Base-by-base conservation (phyloP, 177 flowering plant species). In the Vitis hybrid region DNA sequence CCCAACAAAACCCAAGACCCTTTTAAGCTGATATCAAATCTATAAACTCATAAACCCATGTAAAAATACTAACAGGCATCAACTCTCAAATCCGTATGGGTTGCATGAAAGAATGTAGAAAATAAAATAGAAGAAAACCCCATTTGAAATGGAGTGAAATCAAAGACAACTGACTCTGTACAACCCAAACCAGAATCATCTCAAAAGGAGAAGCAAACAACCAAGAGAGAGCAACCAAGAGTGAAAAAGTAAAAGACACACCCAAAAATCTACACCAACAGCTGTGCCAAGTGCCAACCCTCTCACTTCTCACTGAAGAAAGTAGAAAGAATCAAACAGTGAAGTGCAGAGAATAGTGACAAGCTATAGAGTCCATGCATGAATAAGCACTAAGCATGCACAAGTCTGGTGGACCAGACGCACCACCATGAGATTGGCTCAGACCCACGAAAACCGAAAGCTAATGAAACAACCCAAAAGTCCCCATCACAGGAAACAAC, bases 1-100 rank as follows among this genome's bases (percentile, higher is more conserved):
- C 69, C 60, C 70, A 74, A 63, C 78, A 79, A 59, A 72, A 72
- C 74, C 73, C 75, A 73, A 73, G 67, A 60, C 52, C 58, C 54
- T 6, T 57, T 49, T 18, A 27, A 51, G 21, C 13, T 35, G 20
- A 12, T 35, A 50, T 18, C 71, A 63, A 65, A 69, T 67, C 71
- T 50, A 41, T 41, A 53, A 61, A 49, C 1, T 18, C 27, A 49
- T 18, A 9, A 49, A 50, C 48, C 27, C 27, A 24, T 24, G 27
- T 4, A 35, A 35, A 35, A 54, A 6, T 30, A 27, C 10, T 21
- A 27, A 35, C 46, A 35, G 46, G 46, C 46, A 35, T 35, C 46
- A 35, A 35, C 46, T 6, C 46, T 35, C 46, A 6, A 35, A 35
- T 4, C 46, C 46, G 8, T 6, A 56, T 14, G 41, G 62, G 21